Conservation (phyloP, 2,329 filamentous ascomycete species). For the Colletotrichum costaricense region DNA sequence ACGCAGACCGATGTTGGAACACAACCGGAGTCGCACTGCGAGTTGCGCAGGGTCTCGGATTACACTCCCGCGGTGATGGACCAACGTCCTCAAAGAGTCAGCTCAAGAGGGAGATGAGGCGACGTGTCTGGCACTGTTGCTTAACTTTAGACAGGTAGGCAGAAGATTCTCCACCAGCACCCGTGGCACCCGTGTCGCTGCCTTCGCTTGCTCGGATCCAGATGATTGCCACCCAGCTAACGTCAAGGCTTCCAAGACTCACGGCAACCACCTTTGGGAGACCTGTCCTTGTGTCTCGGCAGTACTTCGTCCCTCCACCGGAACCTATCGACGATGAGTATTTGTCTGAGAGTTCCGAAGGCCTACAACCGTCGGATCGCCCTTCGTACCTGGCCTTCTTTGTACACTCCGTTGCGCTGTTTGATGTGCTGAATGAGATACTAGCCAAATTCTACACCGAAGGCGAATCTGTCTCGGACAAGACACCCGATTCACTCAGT, state of each 20-base stretch:
- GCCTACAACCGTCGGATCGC: conserved; percentile 35
- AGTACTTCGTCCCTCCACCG: conserved; percentile 36
- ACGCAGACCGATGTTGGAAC: conserved; percentile 46
- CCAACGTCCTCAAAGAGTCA: conserved; percentile 30
- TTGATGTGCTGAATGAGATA: conserved; percentile 28
- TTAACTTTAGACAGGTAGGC: conserved; percentile 42
- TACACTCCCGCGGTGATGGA: conserved; percentile 37
- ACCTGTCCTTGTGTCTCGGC: conserved; percentile 38
- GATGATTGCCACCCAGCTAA: neutral
- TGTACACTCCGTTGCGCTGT: conserved; percentile 36
- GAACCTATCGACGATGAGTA: conserved; percentile 45
- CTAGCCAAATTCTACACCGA: conserved; percentile 12
- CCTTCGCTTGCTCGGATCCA: neutral
- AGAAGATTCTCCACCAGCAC: neutral
- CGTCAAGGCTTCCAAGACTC: conserved; percentile 30
- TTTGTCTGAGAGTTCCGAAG: conserved; percentile 38
- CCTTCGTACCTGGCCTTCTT: conserved; percentile 41
- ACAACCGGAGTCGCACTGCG: conserved; percentile 43
- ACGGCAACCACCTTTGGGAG: conserved; percentile 43
- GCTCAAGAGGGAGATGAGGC: conserved; percentile 42
- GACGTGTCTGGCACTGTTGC: conserved; percentile 45
- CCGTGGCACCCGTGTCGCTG: neutral
- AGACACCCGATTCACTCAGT: neutral
- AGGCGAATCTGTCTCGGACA: neutral
- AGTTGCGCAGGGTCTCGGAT: conserved; percentile 42